Evolutionary conservation across 306 rosid species (phyloP), one percentile per base, ranked within the genome.

Genomic region (Quillaja saponaria): DNA sequence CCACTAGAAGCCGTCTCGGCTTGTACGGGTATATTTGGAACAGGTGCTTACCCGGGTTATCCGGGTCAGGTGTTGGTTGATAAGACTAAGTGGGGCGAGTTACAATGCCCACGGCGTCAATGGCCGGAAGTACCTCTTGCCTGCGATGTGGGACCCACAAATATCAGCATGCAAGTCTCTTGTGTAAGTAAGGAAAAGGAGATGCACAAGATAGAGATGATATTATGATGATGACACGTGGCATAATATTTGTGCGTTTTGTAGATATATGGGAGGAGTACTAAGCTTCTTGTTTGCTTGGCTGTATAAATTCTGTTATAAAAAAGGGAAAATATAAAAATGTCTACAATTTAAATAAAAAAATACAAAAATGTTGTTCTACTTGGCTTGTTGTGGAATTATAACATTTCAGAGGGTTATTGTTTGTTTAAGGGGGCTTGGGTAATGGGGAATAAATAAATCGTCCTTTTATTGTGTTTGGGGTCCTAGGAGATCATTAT

Each of bases 131-230:
- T 92, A 16, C 8, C 72, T 92, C 0, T 17, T 92, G 35, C 98
- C 98, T 0, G 98, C 95, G 14, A 92, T 92, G 98, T 92, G 96
- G 96, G 98, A 92, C 85, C 98, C 98, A 0, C 81, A 77, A 60
- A 64, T 75, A 0, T 79, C 83, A 14, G 69, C 76, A 3, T 92
- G 98, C 57, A 92, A 80, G 73, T 66, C 98, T 0, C 80, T 88
- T 7, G 81, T 84, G 44, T 92, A 74, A 87, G 39, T 2, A 19
- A 48, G 63, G 17, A 9, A 48, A 51, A 4, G 2, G 10, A 0
- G 4, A 0, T 4, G 13, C 11, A 13, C 44, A 20, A 1, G n/a
- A n/a, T n/a, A n/a, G n/a, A n/a, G n/a, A n/a, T n/a, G n/a, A n/a
- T n/a, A n/a, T 0, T 3, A 7, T 13, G 61, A 17, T 3, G 33